These are phyloP conservation scores for Mucuna pruriens DNA, from an alignment of 306 rosid genomes.

Conservation along the genomic window DNA sequence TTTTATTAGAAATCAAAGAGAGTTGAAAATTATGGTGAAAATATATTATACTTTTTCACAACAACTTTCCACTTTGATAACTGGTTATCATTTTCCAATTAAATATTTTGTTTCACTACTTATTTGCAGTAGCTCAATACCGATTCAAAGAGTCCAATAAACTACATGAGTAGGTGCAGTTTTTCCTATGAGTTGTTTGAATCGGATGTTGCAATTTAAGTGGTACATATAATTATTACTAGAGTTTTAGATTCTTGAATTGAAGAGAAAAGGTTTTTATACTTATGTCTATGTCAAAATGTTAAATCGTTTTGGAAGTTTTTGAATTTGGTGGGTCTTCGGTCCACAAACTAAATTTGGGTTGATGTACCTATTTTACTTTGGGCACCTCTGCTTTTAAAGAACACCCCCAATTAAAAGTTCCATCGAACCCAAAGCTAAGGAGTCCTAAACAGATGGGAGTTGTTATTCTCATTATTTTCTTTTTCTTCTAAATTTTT, in stretches of 20 bases:
- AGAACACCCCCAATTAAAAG: not conserved
- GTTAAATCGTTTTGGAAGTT: not conserved
- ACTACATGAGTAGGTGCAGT: not conserved
- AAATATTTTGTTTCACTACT: not conserved
- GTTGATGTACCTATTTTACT: not conserved
- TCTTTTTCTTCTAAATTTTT: no score
- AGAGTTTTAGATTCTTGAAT: not conserved
- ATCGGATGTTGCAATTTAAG: not conserved
- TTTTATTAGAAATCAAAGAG: no score
- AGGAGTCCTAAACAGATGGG: not conserved
- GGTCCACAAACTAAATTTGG: not conserved
- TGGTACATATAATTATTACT: not conserved
- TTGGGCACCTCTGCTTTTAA: not conserved
- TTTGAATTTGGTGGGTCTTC: not conserved
- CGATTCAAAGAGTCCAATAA: not conserved
- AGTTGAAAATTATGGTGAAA: not conserved
- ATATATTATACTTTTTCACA: not conserved
- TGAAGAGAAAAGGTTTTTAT: not conserved
- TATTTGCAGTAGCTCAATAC: not conserved
- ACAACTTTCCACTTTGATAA: not conserved
- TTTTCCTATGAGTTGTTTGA: not conserved
- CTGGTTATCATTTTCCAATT: not conserved
- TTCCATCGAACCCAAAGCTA: not conserved
- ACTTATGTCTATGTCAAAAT: not conserved
- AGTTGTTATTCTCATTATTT: no score